Evolutionary conservation across 352 stramenopile genomes (phyloP), one percentile per base, ranked within the genome.

Genomic region (Phytophthora pistaciae): DNA sequence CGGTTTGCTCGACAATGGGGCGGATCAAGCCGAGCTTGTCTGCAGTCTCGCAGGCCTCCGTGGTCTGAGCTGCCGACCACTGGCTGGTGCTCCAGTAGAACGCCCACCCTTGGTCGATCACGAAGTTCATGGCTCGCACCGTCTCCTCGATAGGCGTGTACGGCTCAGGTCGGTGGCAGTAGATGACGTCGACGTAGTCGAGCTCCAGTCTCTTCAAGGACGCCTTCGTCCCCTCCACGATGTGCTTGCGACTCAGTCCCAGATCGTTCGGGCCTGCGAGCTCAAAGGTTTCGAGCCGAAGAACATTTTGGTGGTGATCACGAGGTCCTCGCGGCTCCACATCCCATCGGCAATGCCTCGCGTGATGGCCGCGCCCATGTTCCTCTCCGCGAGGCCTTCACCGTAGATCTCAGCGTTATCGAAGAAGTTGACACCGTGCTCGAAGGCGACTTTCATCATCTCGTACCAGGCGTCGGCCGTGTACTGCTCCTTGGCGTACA

Each of bases 51-150:
- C 72, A 81, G 5, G 83, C 84, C 54, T 90, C 82, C 1, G 49
- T 67, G 46, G 91, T 79, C 48, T 87, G 57, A 18, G 74, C 57
- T 3, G 80, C 65, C 23, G n/a, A 69, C 83, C 83, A 91, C 18
- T 82, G 73, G 56, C 72, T 84, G 9, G 83, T 91, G 7, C 80
- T 82, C 83, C 83, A 91, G 56, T 79, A 75, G 29, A 33, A 10
- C 0, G 29, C 29, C 29, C 29, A 33, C 5, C 29, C 29, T 33
- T 33, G 29, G 6, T 78, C 25, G 18, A 91, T 77, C 6, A 91
- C 44, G 53, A 80, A 72, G 49, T 78, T 84, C 80, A 91, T 88
- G 55, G 77, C 79, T 23, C 78, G 77, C 67, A 88, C 66, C 10
- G 48, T 77, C 66, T 88, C 82, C 56, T 84, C 77, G 10, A 84